Percentiles rank a stretch among this genome's conserved stretches.
These are phyloP conservation scores for Lentinula edodes DNA, from an alignment of 768 basidiomycete species.

Conservation along the genomic window DNA sequence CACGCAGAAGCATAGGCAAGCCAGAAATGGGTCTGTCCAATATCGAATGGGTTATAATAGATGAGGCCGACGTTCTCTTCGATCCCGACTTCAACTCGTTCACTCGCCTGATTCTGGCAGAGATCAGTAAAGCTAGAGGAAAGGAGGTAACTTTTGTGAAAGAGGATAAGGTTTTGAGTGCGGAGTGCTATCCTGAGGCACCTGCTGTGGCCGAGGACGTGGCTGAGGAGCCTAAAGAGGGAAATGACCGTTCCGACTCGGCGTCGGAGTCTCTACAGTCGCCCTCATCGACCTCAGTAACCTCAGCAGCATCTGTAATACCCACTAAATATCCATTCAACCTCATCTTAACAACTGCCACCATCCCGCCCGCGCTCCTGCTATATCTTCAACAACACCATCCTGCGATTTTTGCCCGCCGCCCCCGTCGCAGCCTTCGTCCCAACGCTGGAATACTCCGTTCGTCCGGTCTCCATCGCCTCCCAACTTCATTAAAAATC, in stretches of 20 bases:
- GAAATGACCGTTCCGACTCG: neutral
- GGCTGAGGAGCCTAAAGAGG: neutral
- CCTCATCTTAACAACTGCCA: constrained; percentile 78
- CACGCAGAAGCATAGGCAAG: constrained; percentile 21
- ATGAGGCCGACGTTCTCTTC: constrained; percentile 88
- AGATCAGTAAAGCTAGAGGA: constrained; percentile 62
- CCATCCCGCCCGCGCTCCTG: constrained; percentile 74
- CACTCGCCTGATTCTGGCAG: constrained; percentile 64
- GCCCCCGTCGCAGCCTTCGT: neutral
- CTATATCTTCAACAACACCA: constrained; percentile 58
- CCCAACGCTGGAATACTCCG: constrained; percentile 35
- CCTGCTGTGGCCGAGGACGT: constrained; percentile 9
- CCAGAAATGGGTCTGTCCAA: constrained; percentile 59
- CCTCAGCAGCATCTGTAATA: neutral
- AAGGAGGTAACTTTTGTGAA: constrained; percentile 27
- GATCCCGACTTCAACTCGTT: constrained; percentile 80
- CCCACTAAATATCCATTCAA: constrained; percentile 68
- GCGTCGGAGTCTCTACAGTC: neutral
- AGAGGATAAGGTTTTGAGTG: constrained; percentile 18
- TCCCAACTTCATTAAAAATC: constrained; percentile 64
- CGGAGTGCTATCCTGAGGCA: constrained; percentile 12
- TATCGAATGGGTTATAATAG: constrained; percentile 86
- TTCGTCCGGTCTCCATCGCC: constrained; percentile 74
- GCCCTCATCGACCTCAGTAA: constrained; percentile 8
- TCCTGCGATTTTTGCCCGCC: constrained; percentile 48